Conservation (phyloP, 768 basidiomycete genomes). For the Saitozyma podzolica region DNA sequence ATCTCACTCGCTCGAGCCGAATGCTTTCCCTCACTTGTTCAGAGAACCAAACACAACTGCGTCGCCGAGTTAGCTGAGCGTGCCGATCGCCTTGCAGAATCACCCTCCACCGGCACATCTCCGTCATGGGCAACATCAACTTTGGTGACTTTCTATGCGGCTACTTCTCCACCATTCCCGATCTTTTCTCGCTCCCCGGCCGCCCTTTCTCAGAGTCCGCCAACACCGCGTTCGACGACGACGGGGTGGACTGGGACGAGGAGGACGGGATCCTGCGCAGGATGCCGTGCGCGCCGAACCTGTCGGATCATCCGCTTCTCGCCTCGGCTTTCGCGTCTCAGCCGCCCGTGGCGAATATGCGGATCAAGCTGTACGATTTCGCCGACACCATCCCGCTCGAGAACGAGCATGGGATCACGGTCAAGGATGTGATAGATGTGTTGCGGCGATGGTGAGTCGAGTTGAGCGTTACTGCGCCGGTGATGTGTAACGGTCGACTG, state of each 20-base stretch:
- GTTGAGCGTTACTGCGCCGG: too few relatives aligned
- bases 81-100: not conserved
- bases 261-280: not conserved
- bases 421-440: not conserved
- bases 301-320: not conserved
- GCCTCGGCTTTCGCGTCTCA: slow-evolving; percentile 1
- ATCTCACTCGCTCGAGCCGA: too few relatives aligned
- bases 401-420: slow-evolving; percentile 2
- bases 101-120: not conserved
- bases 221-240: not conserved
- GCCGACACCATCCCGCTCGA: not conserved
- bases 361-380: not conserved
- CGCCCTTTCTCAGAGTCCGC: too few relatives aligned
- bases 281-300: not conserved
- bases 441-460: not conserved
- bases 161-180: not conserved
- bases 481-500: too few relatives aligned
- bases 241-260: not conserved
- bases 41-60: not conserved
- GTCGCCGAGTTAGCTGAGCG: not conserved
- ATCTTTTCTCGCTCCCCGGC: not conserved
- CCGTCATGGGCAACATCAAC: not conserved
- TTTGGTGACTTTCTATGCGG: slow-evolving; percentile 1
- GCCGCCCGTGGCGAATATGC: not conserved
- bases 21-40: too few relatives aligned